These are phyloP conservation scores for Phytophthora crassamura DNA, from an alignment of 352 stramenopile genomes.

Conservation along the genomic window DNA sequence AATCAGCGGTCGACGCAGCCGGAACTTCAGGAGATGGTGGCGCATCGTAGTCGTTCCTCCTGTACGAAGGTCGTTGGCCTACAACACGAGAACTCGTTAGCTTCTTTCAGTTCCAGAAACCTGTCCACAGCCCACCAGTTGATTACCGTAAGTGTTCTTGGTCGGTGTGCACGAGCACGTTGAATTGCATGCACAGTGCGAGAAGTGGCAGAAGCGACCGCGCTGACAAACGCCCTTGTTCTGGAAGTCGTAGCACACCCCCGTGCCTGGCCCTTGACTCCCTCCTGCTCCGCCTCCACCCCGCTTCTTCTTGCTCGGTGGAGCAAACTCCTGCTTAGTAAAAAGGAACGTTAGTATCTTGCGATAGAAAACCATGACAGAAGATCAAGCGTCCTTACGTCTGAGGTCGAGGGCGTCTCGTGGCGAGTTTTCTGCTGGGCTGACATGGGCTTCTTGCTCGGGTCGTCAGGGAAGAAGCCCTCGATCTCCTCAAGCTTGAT, in stretches of 20 bases:
- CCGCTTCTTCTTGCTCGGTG: constrained; percentile 75
- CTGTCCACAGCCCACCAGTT: neutral
- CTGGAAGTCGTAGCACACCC: constrained; percentile 90
- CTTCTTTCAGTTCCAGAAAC: neutral
- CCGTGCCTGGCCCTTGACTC: constrained; percentile 58
- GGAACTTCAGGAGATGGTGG: constrained; percentile 64
- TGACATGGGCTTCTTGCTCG: constrained; percentile 57
- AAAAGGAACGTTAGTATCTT: neutral
- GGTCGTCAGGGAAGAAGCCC: constrained; percentile 74
- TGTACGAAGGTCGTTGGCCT: constrained; percentile 85
- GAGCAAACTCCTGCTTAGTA: constrained; percentile 56
- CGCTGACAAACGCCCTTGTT: constrained; percentile 90
- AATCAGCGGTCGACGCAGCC: constrained; percentile 36
- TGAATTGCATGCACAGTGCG: constrained; percentile 88
- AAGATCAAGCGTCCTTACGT: constrained; percentile 37
- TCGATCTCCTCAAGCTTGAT: constrained; percentile 87
- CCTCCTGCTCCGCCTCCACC: constrained; percentile 34
- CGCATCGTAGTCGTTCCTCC: constrained; percentile 83
- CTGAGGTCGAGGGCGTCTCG: constrained; percentile 41
- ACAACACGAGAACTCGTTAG: constrained; percentile 18
- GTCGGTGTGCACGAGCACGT: constrained; percentile 81
- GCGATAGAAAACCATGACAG: neutral
- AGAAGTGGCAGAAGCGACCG: constrained; percentile 87
- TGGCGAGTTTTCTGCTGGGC: constrained; percentile 48
- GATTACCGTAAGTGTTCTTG: constrained; percentile 86